Conservation (phyloP, 306 rosid genomes). For the Prunus dulcis region DNA sequence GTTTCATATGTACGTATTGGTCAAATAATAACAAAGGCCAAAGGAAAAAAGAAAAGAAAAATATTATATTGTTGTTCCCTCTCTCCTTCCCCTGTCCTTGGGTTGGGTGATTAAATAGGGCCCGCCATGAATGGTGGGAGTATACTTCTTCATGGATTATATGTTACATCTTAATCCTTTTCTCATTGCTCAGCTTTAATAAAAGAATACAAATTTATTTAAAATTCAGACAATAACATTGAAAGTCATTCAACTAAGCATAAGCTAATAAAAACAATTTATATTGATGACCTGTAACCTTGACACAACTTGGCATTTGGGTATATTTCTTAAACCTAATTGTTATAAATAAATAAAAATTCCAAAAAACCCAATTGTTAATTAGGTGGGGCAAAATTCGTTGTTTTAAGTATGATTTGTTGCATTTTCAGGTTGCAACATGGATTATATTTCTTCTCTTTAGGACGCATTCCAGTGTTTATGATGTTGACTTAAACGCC, state of each 20-base stretch:
- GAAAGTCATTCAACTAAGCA: conserved; percentile 7
- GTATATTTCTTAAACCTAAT: not conserved
- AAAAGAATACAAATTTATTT: not conserved
- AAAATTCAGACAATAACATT: conserved; percentile 1
- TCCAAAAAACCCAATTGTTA: not conserved
- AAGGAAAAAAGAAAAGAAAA: no score
- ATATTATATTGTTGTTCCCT: no score
- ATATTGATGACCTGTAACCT: conserved; percentile 12
- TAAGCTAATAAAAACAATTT: conserved; percentile 19
- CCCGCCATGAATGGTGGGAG: no score
- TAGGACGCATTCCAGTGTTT: conserved; percentile 8
- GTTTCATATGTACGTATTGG: no score
- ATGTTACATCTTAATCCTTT: no score
- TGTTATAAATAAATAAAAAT: not conserved
- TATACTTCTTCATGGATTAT: no score
- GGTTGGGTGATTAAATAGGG: no score
- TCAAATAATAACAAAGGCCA: no score
- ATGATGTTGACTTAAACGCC: conserved; percentile 20
- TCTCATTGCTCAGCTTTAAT: not conserved
- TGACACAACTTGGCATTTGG: conserved; percentile 19
- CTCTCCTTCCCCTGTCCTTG: no score
- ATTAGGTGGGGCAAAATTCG: conserved; percentile 18
- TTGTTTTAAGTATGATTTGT: conserved; percentile 20
- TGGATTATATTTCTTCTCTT: conserved; percentile 12
- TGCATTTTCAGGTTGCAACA: conserved; percentile 9